phyloP scores from a whole-genome alignment of 306 rosid species.

The Myrica gale region DNA sequence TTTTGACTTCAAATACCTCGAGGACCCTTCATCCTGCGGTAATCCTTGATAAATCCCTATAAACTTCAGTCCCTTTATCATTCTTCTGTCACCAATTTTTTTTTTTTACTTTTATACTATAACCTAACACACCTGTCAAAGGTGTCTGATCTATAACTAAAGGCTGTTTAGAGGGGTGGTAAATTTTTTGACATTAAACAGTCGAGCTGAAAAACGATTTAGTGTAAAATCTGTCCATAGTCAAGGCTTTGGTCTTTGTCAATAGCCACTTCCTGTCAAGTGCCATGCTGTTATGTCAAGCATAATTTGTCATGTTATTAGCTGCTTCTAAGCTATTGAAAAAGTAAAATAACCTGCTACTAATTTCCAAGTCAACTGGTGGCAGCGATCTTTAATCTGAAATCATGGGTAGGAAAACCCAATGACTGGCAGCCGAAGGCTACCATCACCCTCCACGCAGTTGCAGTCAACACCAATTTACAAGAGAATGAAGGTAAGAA shows the following conservation, averaged over 20 bases:
- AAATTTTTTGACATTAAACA: not conserved
- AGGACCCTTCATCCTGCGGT: constrained; percentile 66
- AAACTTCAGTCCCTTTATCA: not conserved
- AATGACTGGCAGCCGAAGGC: constrained; percentile 98
- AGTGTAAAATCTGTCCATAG: not conserved
- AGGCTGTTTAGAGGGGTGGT: not conserved
- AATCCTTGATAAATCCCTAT: constrained; percentile 21
- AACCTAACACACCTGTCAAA: not conserved
- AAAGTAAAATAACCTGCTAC: constrained; percentile 16
- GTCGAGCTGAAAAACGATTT: not conserved
- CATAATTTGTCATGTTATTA: not conserved
- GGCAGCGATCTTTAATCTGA: constrained; percentile 70
- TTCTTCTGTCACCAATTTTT: not conserved
- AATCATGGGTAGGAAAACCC: constrained; percentile 73
- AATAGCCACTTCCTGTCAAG: too few relatives aligned
- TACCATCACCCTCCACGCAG: constrained; percentile 71
- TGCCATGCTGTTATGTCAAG: not conserved
- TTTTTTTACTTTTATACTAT: not conserved
- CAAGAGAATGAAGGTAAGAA: constrained; percentile 84
- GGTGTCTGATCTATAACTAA: not conserved
- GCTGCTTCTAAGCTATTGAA: not conserved
- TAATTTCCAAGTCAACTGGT: constrained; percentile 37
- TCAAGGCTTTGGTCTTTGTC: too few relatives aligned
- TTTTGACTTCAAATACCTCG: constrained; percentile 66
- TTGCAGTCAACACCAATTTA: constrained; percentile 90